phyloP scores from a whole-genome alignment of 139 green algal species.

The Dunaliella primolecta region DNA sequence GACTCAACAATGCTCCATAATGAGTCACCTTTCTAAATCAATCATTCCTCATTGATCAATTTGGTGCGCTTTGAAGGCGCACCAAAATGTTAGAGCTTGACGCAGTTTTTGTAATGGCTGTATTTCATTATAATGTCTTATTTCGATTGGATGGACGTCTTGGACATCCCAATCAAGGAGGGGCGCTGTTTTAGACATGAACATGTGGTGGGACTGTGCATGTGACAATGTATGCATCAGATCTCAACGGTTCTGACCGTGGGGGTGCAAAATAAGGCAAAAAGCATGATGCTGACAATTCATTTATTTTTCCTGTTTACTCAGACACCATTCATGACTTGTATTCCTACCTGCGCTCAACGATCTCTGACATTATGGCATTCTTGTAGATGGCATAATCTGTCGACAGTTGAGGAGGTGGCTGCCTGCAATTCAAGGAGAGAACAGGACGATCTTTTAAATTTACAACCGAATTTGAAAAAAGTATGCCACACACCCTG shows the following conservation, averaged over 20 bases:
- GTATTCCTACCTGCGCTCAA: neutral
- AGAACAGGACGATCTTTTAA: no score
- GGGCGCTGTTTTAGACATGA: neutral
- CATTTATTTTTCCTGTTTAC: neutral
- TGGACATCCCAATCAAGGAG: neutral
- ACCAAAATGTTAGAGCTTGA: no score
- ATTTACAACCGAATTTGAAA: no score
- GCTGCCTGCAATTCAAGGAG: neutral
- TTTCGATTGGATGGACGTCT: no score
- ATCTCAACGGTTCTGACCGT: neutral
- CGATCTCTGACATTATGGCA: constrained; percentile 1
- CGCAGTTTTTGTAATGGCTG: no score
- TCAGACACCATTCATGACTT: neutral
- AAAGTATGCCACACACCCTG: no score
- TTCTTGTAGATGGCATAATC: constrained; percentile 13
- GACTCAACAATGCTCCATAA: no score
- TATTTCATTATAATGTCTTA: no score
- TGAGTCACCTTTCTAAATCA: no score
- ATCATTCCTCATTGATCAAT: no score
- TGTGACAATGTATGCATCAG: neutral
- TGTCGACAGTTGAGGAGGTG: neutral
- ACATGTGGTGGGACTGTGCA: neutral
- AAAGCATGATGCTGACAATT: neutral
- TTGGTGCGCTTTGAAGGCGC: no score
- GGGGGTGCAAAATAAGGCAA: neutral